Base-by-base conservation (phyloP, 148 eudicot genomes). In the Oxyria digyna region DNA sequence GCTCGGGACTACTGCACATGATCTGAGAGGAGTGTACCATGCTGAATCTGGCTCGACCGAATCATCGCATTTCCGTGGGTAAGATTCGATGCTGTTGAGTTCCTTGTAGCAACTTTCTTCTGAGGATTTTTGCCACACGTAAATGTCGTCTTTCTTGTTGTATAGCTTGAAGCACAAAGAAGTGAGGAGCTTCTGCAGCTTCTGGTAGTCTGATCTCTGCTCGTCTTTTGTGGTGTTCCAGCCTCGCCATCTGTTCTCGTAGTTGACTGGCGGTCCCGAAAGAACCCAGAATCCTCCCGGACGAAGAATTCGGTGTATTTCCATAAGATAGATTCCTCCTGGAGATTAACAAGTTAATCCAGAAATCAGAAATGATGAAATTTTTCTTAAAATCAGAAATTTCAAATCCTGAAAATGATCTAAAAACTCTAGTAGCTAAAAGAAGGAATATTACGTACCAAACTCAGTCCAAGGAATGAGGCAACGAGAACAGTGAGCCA, bases 261-360 rank as follows among this genome's bases (percentile, higher is more conserved):
- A 94, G 84, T 94, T 94, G 73, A 94, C 87, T 4, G 98, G 98
- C 12, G 98, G 98, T 13, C 98, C 98, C 2, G 98, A 94, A 18
- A 94, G 98, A 23, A 90, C 84, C 98, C 98, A 94, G 76, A 94
- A 94, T 55, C 98, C 98, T 67, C 96, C 97, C 0, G 98, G 97
- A 3, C 98, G 84, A 33, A 94, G 91, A 26, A 94, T 86, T 8
- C 98, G 89, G 73, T 94, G 88, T 71, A 94, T 74, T 78, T 94
- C 98, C 78, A 88, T 77, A 72, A 94, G 98, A 84, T 94, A 94
- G 71, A 94, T 45, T 69, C 98, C 98, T 78, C 98, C 98, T 94
- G 72, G 43, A 67, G 11, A 71, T 59, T 17, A 33, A 55, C 33
- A 55, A 55, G 17, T 55, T 15, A 13, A 49, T 20, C 7, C 6